Evolutionary conservation across 106 monocot species (phyloP), one percentile per base, ranked within the genome.

Genomic region (Acorus calamus): DNA sequence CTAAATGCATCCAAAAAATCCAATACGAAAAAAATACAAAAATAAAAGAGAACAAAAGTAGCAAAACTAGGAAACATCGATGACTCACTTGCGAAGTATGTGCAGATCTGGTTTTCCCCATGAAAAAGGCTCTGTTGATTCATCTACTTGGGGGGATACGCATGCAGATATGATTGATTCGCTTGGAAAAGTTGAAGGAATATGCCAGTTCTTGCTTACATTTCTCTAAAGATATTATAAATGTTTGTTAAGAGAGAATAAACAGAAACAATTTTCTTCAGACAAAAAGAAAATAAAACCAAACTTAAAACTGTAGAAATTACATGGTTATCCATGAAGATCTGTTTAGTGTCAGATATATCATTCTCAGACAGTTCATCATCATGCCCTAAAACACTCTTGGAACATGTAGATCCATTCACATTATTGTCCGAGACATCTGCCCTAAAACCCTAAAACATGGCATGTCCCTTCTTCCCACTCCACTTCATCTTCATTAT

Each of bases 201-300:
- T 65, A 67, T 90, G 90, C 94, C 94, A 96, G 47, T 96, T 96
- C 55, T 96, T 96, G 82, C 94, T 96, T 65, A 91, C 75, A 66
- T 90, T 96, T 80, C 94, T 96, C 94, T 96, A 78, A 11, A 62
- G 52, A 52, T 52, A 52, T 57, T 61, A 62, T 14, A 13, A 50
- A 73, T 46, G 47, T 57, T 50, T 56, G 61, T 67, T 56, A 51
- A 57, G 46, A 44, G 52, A 50, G 6, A 74, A 44, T 57, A 13
- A 8, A 50, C 62, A 45, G 43, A 50, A 12, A n/a, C 53, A 11
- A 12, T 42, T 6, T 0, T 0, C 61, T 51, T 6, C 57, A 7
- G 14, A 61, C 3, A 63, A 70, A 44, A n/a, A 60, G 42, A 9
- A 8, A 13, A 41, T 44, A 55, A 42, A 60, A 42, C 41, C 52